Conservation (phyloP, 495 filamentous ascomycete genomes). For the Platismatia glauca region DNA sequence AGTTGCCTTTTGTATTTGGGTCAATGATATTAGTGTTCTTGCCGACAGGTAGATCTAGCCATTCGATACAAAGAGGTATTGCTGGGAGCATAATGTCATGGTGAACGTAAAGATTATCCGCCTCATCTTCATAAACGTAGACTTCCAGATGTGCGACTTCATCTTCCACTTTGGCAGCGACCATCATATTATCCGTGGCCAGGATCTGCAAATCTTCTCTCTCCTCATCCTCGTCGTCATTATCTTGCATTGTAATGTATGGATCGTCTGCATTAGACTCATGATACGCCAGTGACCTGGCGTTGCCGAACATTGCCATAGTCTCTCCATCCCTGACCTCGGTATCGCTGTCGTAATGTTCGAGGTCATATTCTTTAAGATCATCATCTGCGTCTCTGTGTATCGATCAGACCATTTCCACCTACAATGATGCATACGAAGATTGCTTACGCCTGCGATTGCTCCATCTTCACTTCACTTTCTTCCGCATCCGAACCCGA, state of each 20-base stretch:
- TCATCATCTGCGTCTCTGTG: conserved; percentile 63
- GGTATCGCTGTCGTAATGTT: conserved; percentile 84
- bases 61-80: conserved; percentile 91
- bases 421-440: not conserved
- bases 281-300: conserved; percentile 88
- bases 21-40: conserved; percentile 38
- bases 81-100: conserved; percentile 99
- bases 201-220: conserved; percentile 91
- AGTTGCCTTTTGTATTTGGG: conserved; percentile 58
- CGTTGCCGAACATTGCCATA: conserved; percentile 90
- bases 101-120: conserved; percentile 95
- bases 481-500: conserved; percentile 20
- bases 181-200: conserved; percentile 80
- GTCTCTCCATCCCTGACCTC: conserved; percentile 56
- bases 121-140: conserved; percentile 91
- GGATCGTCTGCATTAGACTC: conserved; percentile 87
- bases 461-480: conserved; percentile 3
- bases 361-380: conserved; percentile 89
- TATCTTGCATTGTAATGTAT: conserved; percentile 79
- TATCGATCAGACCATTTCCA: conserved; percentile 20
- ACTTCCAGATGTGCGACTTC: conserved; percentile 94
- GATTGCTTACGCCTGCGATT: conserved; percentile 12
- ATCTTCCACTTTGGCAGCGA: conserved; percentile 91
- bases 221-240: conserved; percentile 72
- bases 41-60: conserved; percentile 81